phyloP scores from a whole-genome alignment of 345 rosid genomes.

The Nasturtium officinale region DNA sequence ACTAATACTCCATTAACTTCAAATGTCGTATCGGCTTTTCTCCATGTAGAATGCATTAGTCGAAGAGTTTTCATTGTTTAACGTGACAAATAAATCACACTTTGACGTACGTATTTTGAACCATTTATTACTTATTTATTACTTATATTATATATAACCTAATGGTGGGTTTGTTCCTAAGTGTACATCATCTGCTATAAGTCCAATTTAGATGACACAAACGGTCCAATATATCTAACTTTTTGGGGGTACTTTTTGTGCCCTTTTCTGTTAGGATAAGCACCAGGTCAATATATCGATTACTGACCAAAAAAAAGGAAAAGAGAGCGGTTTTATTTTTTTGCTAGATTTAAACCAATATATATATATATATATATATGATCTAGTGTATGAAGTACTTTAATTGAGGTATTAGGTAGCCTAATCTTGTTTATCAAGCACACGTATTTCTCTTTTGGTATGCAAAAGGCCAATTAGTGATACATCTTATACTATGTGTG shows the following conservation, averaged over 20 bases:
- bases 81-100: conserved; percentile 17
- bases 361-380: too few relatives aligned
- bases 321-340: neutral
- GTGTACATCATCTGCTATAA: conserved; percentile 28
- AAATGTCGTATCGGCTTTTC: neutral
- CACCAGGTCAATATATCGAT: conserved; percentile 28
- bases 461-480: conserved; percentile 35
- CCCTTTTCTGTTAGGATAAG: conserved; percentile 38
- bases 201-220: conserved; percentile 43
- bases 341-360: neutral
- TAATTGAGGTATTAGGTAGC: conserved; percentile 39
- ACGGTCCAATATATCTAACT: conserved; percentile 11
- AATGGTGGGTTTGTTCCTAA: conserved; percentile 30
- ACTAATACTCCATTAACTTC: neutral
- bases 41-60: conserved; percentile 1
- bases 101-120: conserved; percentile 17
- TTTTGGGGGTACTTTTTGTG: conserved; percentile 23
- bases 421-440: conserved; percentile 36
- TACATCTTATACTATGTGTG: conserved; percentile 5
- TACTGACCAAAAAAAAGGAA: conserved; percentile 23
- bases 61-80: conserved; percentile 12
- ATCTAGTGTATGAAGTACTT: conserved; percentile 27
- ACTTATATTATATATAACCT: neutral
- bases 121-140: too few relatives aligned
- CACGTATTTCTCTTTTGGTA: conserved; percentile 17